phyloP scores from a whole-genome alignment of 257 asterid species.

The Rhazya stricta region DNA sequence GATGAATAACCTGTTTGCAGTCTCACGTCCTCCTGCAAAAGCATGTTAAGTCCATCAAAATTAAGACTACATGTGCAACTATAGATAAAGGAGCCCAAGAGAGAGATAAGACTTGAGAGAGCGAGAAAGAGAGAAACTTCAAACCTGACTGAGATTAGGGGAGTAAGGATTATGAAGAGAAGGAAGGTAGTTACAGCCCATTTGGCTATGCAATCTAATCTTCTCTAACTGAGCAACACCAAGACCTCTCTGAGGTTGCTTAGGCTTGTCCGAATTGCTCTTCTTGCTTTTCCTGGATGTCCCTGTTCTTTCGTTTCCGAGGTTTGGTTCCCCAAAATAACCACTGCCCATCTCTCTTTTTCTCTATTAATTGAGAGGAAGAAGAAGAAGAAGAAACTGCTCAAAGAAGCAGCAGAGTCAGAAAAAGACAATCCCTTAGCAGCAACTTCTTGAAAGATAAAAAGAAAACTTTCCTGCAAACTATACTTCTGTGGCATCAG shows the following conservation, averaged over 20 bases:
- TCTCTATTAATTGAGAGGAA: neutral
- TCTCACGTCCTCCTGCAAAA: constrained; percentile 61
- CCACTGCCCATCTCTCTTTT: constrained; percentile 51
- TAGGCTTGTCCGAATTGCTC: constrained; percentile 60
- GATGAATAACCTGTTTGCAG: constrained; percentile 51
- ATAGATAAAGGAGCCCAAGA: neutral
- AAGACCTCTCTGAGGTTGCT: constrained; percentile 88
- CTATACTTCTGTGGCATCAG: constrained; percentile 23
- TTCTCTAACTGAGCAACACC: constrained; percentile 95
- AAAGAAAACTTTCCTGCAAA: neutral
- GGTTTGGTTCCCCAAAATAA: constrained; percentile 51
- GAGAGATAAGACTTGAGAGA: neutral
- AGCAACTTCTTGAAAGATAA: neutral
- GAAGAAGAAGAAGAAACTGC: neutral
- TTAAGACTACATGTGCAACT: neutral
- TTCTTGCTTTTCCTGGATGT: constrained; percentile 66
- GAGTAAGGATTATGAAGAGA: constrained; percentile 47
- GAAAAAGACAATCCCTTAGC: constrained; percentile 3
- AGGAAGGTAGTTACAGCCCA: constrained; percentile 45
- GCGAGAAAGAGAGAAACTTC: neutral
- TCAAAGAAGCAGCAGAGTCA: neutral
- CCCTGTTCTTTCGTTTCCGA: constrained; percentile 33
- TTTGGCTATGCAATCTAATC: constrained; percentile 76
- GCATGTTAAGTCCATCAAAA: neutral
- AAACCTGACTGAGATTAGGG: constrained; percentile 43